Evolutionary conservation across 371 early-diverging fungal species (phyloP), one percentile per base, ranked within the genome.

Genomic region (Zopfochytrium polystomum): DNA sequence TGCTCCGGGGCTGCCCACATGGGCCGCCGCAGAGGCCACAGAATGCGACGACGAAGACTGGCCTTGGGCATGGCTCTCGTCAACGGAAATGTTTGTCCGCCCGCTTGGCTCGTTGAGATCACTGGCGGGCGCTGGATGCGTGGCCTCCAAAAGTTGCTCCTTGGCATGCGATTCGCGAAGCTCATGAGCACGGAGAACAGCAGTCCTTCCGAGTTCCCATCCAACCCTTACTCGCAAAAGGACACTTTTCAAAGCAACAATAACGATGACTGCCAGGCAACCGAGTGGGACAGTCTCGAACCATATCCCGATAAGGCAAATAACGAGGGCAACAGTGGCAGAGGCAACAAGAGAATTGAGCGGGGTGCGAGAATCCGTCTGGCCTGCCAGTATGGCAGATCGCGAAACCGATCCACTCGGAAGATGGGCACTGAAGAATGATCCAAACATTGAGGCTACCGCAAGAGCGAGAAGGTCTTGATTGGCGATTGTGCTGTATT

Each of bases 401-500:
- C 72, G 57, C 26, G 66, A 60, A 3, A 72, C n/a, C 15, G 65
- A 64, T 13, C 72, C 73, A 20, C 63, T 46, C 11, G 76, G 58
- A 1, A 60, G 72, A 38, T 71, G 79, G 30, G 70, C 70, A 33
- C 68, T 60, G 38, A 80, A 77, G 66, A 69, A 72, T 2, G 79
- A 71, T 6, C 70, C 68, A 11, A 67, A 55, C 34, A 78, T 38
- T 11, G 72, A 73, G n/a, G 76, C 63, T 6, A 80, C 23, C 7
- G 77, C 73, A n/a, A 78, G 63, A 13, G 79, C 78, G 32, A 81
- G 59, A 58, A 79, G 68, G 48, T 81, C 81, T 50, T 76, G 77
- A 30, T 34, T 56, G 23, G 6, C 33, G n/a, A n/a, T 5, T 48
- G 15, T 58, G 18, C 11, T 57, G 20, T 15, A 43, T 26, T 1